Base-by-base conservation (phyloP, 1,139 yeast genomes). In the Hansenula lynferdii region DNA sequence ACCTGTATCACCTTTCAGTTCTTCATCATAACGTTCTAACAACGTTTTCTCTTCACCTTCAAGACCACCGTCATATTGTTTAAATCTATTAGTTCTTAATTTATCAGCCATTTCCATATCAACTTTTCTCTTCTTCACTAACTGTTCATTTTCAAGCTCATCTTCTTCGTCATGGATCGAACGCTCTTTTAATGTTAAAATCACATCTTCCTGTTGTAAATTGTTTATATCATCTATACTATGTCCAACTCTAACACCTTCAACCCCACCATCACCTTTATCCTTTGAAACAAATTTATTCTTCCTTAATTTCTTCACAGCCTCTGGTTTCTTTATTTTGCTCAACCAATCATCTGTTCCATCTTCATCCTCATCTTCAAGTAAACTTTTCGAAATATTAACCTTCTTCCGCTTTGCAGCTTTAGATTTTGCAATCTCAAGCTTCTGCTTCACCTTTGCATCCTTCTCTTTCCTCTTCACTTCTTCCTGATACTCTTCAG, bases 111-210 rank as follows among this genome's bases (percentile, higher is more conserved):
- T 31, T 20, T 52, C 54, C 37, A 60, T 55, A 34, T 64, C 54
- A 5, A 65, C 42, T 32, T 50, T 54, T 15, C 61, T 50, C 35
- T 64, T 58, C 24, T 62, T 64, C 1, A 59, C 51, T 34, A 80
- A 50, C 20, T 51, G 67, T 24, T 65, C 70, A 42, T 77, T 74
- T 30, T 65, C 72, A 34, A 80, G 61, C 27, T 64, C 75, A 17
- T 68, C 72, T 4, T 65, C 72, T 3, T 72, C 79, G 27, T 70
- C 79, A 20, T 75, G 49, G 3, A 85, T 61, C 7, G 66, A 65
- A 1, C 65, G 57, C 44, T 87, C 96, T 40, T 80, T 75, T 33
- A 86, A 62, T 0, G 92, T 85, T 38, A 87, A 62, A 2, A 85
- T 66, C 1, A 76, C 75, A 17, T 74, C 76, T n/a, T 65, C 74